A percentile compares a stretch with the other conserved stretches of the same genome.
phyloP scores from a whole-genome alignment of 148 eudicot species.

The Pharnaceum exiguum region DNA sequence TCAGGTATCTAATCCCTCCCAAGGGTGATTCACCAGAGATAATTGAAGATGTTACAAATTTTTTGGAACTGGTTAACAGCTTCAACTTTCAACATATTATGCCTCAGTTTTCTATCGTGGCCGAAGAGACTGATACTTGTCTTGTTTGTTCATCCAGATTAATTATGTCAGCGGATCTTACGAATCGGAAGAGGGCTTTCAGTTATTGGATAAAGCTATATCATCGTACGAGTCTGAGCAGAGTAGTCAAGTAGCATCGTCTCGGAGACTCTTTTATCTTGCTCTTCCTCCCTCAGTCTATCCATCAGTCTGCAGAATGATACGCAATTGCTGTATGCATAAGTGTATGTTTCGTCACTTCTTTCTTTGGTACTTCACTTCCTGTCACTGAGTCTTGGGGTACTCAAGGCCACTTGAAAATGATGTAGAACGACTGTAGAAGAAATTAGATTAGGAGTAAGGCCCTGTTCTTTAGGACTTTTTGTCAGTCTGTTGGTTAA shows the following conservation, averaged over 20 bases:
- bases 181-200: slow-evolving; percentile 74
- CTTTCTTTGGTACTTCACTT: too few species aligned
- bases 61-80: slow-evolving; percentile 61
- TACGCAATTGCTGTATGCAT: slow-evolving; percentile 55
- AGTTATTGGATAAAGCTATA: slow-evolving; percentile 63
- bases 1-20: slow-evolving; percentile 52
- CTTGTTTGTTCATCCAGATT: slow-evolving; percentile 38
- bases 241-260: slow-evolving; percentile 44
- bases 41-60: slow-evolving; percentile 46
- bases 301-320: slow-evolving; percentile 95
- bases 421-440: too few species aligned
- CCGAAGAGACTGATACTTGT: neutral
- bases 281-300: slow-evolving; percentile 99
- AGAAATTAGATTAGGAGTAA: too few species aligned
- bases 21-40: slow-evolving; percentile 35
- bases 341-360: slow-evolving; percentile 47
- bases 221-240: slow-evolving; percentile 45
- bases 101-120: neutral
- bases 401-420: too few species aligned
- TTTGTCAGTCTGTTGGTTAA: too few species aligned
- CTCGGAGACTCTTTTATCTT: slow-evolving; percentile 87
- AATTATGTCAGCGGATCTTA: slow-evolving; percentile 87
- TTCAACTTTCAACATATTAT: neutral
- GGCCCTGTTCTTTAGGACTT: too few species aligned
- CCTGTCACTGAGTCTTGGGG: too few species aligned